phyloP scores from a whole-genome alignment of 2,329 filamentous ascomycete species.

The Leptographium galeiforme region DNA sequence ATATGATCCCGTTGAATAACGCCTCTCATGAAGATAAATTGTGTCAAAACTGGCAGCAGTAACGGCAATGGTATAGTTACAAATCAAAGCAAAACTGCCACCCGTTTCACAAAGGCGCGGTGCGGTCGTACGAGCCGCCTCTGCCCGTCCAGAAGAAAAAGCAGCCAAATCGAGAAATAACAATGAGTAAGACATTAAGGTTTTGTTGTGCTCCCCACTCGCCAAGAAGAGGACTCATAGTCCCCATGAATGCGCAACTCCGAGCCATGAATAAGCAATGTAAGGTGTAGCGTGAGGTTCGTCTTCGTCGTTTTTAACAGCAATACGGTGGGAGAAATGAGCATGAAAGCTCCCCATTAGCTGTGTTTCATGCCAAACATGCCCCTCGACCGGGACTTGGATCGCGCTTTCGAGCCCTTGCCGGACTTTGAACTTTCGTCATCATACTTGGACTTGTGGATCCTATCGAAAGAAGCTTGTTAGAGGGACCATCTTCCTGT shows the following conservation, averaged over 20 bases:
- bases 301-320: not conserved
- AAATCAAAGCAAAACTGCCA: not conserved
- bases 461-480: slow-evolving; percentile 41
- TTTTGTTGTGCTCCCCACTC: not conserved
- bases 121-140: too few species aligned
- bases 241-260: not conserved
- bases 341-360: not conserved
- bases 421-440: slow-evolving; percentile 38
- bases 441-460: slow-evolving; percentile 89
- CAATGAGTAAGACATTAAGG: too few species aligned
- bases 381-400: slow-evolving; percentile 60
- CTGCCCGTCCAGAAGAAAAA: not conserved
- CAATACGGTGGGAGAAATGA: not conserved
- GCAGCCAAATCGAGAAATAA: not conserved
- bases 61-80: not conserved
- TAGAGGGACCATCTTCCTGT: not conserved
- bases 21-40: not conserved
- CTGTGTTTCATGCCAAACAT: slow-evolving; percentile 45
- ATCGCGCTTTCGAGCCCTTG: slow-evolving; percentile 54
- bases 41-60: not conserved
- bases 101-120: not conserved
- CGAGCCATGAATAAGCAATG: not conserved
- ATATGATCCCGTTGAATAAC: too few species aligned
- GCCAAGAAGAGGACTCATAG: not conserved
- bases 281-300: not conserved